Base-by-base conservation (phyloP, 2,329 filamentous ascomycete genomes). In the Whalleya microplaca region DNA sequence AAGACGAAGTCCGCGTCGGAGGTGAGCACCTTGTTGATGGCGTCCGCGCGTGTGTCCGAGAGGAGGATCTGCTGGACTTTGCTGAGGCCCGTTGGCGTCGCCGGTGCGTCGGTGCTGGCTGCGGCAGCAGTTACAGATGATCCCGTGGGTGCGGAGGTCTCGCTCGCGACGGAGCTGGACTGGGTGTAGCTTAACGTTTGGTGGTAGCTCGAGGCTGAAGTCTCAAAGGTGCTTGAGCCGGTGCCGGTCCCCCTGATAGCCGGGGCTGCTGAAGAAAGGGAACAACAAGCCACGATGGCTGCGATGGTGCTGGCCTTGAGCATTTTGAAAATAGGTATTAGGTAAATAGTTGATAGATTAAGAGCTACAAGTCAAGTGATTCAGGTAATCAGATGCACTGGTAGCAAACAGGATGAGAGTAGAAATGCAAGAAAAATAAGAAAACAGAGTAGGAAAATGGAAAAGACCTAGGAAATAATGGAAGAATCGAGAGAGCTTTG, bases 1-100 rank as follows among this genome's bases (percentile, higher is more conserved):
- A 80, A 83, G 67, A 80, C 66, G 67, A 82, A 81, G 57, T 81
- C 71, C 2, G 69, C 55, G 61, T 81, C 69, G 10, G 77, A 67
- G 16, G 74, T 72, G 18, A 81, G 73, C 47, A 80, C 75, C 21
- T 66, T 64, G 64, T 72, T 64, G 64, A 76, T 73, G 51, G 76
- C 76, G 51, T 81, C 78, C 32, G 62, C 75, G 21, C 75, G 76
- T 68, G 69, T 73, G 60, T 78, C 74, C 2, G 75, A 73, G 29
- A 77, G 70, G 29, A 69, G 65, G 56, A 78, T 74, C 64, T 75
- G 71, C 48, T 73, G 69, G 19, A 75, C 69, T 47, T 71, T 69
- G 61, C 70, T 73, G 20, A 71, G 64, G 46, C 63, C 64, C 5
- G 63, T 50, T 2, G 54, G 59, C 2, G 51, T 32, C 10, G 56